Conservation (phyloP, 768 basidiomycete genomes). For the Termitomyces sp. region DNA sequence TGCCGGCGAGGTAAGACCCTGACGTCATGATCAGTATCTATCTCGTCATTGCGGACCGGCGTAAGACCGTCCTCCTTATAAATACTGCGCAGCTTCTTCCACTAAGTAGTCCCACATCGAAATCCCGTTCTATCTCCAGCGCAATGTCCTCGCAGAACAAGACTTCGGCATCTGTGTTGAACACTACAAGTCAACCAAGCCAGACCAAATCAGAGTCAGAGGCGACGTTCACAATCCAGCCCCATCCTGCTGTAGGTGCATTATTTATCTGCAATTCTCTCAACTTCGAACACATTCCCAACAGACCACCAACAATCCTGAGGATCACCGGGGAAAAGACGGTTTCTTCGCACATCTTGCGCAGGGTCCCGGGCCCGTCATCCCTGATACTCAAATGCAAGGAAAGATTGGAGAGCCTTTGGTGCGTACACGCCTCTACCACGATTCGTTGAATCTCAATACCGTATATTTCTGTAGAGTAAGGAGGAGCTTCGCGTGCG, state of each 20-base stretch:
- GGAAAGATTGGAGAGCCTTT: constrained; percentile 43
- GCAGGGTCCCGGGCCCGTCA: constrained; percentile 41
- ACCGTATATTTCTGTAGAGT: constrained; percentile 27
- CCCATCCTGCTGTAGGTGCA: constrained; percentile 57
- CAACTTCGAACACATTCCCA: background rate
- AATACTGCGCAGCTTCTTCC: background rate
- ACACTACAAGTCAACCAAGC: constrained; percentile 5
- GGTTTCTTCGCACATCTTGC: too few relatives aligned
- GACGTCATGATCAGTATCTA: background rate
- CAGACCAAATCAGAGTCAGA: constrained; percentile 27
- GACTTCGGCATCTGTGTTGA: background rate
- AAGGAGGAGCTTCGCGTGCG: constrained; percentile 46
- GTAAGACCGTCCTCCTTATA: background rate
- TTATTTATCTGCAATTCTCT: background rate
- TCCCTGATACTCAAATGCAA: constrained; percentile 41
- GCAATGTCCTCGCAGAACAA: constrained; percentile 7
- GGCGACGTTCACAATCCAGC: constrained; percentile 44
- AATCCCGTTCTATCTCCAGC: background rate
- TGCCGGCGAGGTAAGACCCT: background rate
- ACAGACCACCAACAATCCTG: constrained; percentile 60
- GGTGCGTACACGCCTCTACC: constrained; percentile 27
- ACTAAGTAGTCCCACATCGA: background rate
- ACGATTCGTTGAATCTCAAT: background rate
- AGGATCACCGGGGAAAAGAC: too few relatives aligned
- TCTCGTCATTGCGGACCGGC: background rate